Conservation (phyloP, 768 basidiomycete genomes). For the Cystofilobasidium ferigula region DNA sequence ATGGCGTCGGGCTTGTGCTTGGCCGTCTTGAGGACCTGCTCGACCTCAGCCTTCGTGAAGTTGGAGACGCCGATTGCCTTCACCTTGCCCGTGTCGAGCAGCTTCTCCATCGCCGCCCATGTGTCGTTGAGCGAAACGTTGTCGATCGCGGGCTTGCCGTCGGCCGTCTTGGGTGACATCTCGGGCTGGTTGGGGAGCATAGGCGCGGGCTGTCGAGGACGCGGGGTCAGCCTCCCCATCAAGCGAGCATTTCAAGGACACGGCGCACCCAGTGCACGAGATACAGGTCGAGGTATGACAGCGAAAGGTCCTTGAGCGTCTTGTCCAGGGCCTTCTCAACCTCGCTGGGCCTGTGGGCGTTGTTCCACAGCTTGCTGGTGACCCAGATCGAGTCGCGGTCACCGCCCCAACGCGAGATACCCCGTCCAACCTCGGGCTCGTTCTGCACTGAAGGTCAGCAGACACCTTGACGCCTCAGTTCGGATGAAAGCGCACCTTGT, state of each 20-base stretch:
- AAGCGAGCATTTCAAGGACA: neutral
- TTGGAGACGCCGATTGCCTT: slow-evolving; percentile 18
- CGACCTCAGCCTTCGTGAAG: slow-evolving; percentile 20
- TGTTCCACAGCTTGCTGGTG: slow-evolving; percentile 19
- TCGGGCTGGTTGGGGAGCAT: slow-evolving; percentile 14
- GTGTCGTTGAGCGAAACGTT: slow-evolving; percentile 10
- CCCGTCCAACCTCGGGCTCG: slow-evolving; percentile 13
- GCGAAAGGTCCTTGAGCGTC: slow-evolving; percentile 15
- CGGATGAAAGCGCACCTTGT: neutral
- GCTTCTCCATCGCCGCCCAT: slow-evolving; percentile 21
- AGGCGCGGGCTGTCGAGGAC: slow-evolving; percentile 7
- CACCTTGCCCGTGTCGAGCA: slow-evolving; percentile 18
- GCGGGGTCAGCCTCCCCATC: neutral
- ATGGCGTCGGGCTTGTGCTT: slow-evolving; percentile 22
- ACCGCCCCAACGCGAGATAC: slow-evolving; percentile 10
- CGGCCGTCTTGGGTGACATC: slow-evolving; percentile 7
- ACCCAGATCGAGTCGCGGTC: slow-evolving; percentile 19
- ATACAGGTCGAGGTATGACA: slow-evolving; percentile 18
- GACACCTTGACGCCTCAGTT: neutral
- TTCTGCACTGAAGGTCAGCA: neutral
- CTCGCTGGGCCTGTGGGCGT: slow-evolving; percentile 12
- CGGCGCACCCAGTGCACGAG: slow-evolving; percentile 18
- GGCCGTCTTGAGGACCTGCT: slow-evolving; percentile 22
- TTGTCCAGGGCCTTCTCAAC: slow-evolving; percentile 12
- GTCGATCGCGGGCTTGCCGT: slow-evolving; percentile 15